A percentile compares a stretch with the other conserved stretches of the same genome.
Conservation (phyloP, 2,329 filamentous ascomycete genomes). For the Sporothrix luriei region DNA sequence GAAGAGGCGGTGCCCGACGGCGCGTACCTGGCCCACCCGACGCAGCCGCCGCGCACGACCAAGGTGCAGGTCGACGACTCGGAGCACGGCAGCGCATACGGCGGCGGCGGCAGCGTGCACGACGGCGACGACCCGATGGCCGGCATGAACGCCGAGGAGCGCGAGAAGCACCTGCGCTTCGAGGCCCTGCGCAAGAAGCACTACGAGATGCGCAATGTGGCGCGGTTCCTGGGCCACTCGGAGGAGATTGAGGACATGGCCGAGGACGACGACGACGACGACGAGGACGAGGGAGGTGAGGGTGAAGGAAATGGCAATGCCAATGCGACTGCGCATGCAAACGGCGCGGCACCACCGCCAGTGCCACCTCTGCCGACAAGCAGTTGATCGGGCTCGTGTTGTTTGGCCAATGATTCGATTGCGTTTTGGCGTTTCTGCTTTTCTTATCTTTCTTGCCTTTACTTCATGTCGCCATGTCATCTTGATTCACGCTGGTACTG, state of each 20-base stretch:
- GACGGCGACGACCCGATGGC: conserved; percentile 57
- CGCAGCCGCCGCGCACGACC: conserved; percentile 55
- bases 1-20: conserved; percentile 68
- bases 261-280: conserved; percentile 57
- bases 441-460: neutral
- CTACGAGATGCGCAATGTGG: conserved; percentile 98
- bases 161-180: conserved; percentile 89
- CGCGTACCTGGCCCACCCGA: conserved; percentile 44
- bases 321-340: neutral
- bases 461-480: neutral
- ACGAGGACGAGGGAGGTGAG: conserved; percentile 41
- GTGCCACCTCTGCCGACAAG: conserved; percentile 23
- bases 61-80: conserved; percentile 73
- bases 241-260: conserved; percentile 64
- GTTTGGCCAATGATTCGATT: neutral
- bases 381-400: neutral
- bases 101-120: conserved; percentile 52
- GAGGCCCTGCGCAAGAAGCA: conserved; percentile 92
- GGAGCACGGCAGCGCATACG: conserved; percentile 51
- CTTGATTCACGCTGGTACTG: too few relatives aligned
- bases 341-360: conserved; percentile 18
- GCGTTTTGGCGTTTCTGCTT: neutral
- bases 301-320: neutral
- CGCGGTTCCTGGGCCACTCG: conserved; percentile 77
- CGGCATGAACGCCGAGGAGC: conserved; percentile 69